phyloP scores from a whole-genome alignment of 805 yeast species.

The Metschnikowia cerradonensis region DNA sequence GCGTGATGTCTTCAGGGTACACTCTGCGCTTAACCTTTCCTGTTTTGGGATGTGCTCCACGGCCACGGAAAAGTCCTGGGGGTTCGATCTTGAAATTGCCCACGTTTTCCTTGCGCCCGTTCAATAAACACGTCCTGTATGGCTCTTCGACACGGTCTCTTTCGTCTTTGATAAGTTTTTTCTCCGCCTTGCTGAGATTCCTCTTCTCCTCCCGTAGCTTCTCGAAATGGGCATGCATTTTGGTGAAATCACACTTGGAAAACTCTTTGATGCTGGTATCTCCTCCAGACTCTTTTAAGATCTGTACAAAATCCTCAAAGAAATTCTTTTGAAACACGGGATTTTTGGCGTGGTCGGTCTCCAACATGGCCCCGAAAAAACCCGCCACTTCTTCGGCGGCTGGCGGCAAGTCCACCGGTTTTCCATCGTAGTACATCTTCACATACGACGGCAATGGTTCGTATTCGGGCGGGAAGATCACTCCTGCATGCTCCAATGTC shows the following conservation, averaged over 20 bases:
- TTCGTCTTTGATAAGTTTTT: slow-evolving; percentile 66
- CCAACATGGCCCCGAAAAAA: slow-evolving; percentile 83
- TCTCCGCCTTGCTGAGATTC: slow-evolving; percentile 64
- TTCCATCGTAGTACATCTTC: slow-evolving; percentile 70
- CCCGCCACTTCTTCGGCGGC: slow-evolving; percentile 97
- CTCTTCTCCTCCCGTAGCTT: slow-evolving; percentile 68
- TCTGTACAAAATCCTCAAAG: slow-evolving; percentile 70
- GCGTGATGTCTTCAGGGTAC: slow-evolving; percentile 80
- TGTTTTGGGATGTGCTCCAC: slow-evolving; percentile 96
- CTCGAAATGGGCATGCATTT: slow-evolving; percentile 71
- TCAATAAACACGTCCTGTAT: slow-evolving; percentile 71
- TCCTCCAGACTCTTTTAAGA: slow-evolving; percentile 65
- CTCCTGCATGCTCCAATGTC: slow-evolving; percentile 83
- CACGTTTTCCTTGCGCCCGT: slow-evolving; percentile 87
- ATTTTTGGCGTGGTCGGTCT: slow-evolving; percentile 83
- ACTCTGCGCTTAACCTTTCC: slow-evolving; percentile 88
- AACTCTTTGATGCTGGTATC: slow-evolving; percentile 46
- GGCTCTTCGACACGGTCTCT: slow-evolving; percentile 76
- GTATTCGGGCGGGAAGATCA: slow-evolving; percentile 88
- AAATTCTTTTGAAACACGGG: slow-evolving; percentile 85
- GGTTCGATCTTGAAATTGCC: slow-evolving; percentile 96
- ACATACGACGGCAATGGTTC: slow-evolving; percentile 79
- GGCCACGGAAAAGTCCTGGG: slow-evolving; percentile 92
- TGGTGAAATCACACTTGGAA: slow-evolving; percentile 69
- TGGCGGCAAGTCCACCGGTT: slow-evolving; percentile 67